phyloP scores from a whole-genome alignment of 495 filamentous ascomycete species.

The Rostrohypoxylon terebratum region DNA sequence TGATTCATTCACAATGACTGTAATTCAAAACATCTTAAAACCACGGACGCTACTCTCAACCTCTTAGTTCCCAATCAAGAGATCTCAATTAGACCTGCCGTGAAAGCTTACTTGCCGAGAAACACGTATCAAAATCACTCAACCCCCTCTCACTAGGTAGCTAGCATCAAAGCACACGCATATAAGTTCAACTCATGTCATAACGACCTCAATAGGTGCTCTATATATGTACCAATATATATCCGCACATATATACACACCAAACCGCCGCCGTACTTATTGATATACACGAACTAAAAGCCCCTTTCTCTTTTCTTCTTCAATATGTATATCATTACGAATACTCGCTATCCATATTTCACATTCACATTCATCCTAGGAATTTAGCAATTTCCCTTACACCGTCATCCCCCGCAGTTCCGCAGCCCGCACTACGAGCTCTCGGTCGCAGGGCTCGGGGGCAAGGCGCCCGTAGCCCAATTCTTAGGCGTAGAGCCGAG shows the following conservation, averaged over 20 bases:
- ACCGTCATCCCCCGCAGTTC: background rate
- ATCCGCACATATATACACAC: constrained; percentile 7
- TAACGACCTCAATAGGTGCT: background rate
- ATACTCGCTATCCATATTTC: background rate
- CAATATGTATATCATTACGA: background rate
- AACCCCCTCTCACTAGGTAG: background rate
- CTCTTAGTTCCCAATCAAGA: background rate
- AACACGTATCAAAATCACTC: background rate
- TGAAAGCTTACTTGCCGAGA: background rate
- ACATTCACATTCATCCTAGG: background rate
- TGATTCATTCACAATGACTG: too few relatives aligned
- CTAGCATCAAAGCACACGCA: background rate
- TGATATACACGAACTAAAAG: constrained; percentile 30
- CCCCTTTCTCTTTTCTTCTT: background rate
- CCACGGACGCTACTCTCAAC: background rate
- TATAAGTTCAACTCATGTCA: background rate
- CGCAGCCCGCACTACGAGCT: constrained; percentile 1
- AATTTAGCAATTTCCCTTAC: background rate
- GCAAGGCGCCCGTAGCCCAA: constrained; percentile 69
- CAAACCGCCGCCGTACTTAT: background rate
- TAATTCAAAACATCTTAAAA: background rate
- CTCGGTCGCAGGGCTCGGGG: constrained; percentile 62
- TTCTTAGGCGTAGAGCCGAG: constrained; percentile 63
- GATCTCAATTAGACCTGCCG: background rate
- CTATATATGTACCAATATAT: background rate